Conservation (phyloP, 2,329 filamentous ascomycete genomes). For the Cladosporium sp. region DNA sequence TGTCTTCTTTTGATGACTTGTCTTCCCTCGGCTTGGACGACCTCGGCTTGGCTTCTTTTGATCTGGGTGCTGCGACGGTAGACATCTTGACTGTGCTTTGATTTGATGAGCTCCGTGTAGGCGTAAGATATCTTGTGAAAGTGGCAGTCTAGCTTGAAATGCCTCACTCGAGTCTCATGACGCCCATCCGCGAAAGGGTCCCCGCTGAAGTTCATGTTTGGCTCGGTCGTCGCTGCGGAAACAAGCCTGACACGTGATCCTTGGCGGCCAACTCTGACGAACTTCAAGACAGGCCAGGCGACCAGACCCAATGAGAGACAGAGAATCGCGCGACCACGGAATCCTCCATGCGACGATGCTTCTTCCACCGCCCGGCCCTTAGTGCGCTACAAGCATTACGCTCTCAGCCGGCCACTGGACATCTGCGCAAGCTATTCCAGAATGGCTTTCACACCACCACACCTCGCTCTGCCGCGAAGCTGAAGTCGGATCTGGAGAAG, state of each 20-base stretch:
- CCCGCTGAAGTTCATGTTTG: constrained; percentile 11
- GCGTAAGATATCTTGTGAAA: too few relatives aligned
- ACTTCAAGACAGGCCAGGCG: neutral
- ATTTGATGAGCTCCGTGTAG: neutral
- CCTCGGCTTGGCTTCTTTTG: neutral
- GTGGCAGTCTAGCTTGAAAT: too few relatives aligned
- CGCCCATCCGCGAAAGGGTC: neutral
- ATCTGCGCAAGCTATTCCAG: constrained; percentile 2
- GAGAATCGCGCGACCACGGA: constrained; percentile 12
- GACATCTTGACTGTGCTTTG: constrained; percentile 15
- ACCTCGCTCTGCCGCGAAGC: constrained; percentile 34
- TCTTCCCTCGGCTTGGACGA: constrained; percentile 36
- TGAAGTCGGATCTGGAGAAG: constrained; percentile 53
- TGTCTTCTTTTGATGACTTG: constrained; percentile 41
- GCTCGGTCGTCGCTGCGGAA: constrained; percentile 10
- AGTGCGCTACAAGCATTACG: constrained; percentile 13
- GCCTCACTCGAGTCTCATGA: too few relatives aligned
- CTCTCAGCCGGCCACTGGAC: constrained; percentile 9
- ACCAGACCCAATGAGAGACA: neutral
- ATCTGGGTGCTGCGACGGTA: constrained; percentile 14
- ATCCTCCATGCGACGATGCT: constrained; percentile 47
- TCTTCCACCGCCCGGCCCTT: constrained; percentile 21
- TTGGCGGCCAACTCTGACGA: constrained; percentile 1
- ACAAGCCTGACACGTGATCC: constrained; percentile 10
- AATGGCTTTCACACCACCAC: constrained; percentile 10